Conservation (phyloP, 768 basidiomycete species). For the Russula compacta region DNA sequence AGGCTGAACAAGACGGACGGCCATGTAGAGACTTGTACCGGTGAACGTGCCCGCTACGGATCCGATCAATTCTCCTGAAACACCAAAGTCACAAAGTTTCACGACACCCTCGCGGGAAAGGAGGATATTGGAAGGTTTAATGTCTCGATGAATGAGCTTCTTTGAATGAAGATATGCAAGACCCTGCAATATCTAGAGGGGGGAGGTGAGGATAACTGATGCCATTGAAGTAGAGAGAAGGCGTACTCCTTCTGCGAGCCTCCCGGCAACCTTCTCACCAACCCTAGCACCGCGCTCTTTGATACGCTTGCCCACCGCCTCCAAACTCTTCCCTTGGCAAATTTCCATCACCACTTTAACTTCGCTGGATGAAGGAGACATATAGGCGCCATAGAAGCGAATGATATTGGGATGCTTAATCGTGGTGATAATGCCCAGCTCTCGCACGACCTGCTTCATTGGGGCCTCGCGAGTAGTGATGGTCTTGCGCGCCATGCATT, state of each 20-base stretch:
- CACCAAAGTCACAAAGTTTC: conserved; percentile 94
- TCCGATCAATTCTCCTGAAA: conserved; percentile 90
- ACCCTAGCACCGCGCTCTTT: conserved; percentile 70
- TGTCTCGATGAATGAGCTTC: conserved; percentile 92
- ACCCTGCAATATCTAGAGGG: conserved; percentile 70
- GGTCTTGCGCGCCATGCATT: conserved; percentile 89
- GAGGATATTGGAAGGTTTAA: conserved; percentile 90
- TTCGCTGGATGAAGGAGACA: conserved; percentile 79
- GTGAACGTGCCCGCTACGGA: conserved; percentile 93
- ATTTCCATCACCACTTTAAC: conserved; percentile 94
- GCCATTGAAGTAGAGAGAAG: conserved; percentile 9
- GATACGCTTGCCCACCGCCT: conserved; percentile 79
- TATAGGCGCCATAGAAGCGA: conserved; percentile 86
- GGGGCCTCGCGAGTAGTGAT: conserved; percentile 89
- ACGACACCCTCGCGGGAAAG: conserved; percentile 83
- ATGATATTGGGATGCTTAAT: conserved; percentile 84
- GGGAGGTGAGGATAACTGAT: conserved; percentile 7
- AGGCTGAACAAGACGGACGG: conserved; percentile 48
- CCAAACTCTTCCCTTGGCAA: conserved; percentile 81
- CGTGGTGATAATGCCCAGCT: conserved; percentile 81
- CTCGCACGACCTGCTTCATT: conserved; percentile 84
- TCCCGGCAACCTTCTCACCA: conserved; percentile 82
- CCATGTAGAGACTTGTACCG: conserved; percentile 98
- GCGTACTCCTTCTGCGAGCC: conserved; percentile 84
- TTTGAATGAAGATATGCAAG: conserved; percentile 85